Evolutionary conservation across 148 eudicot genomes (phyloP), one percentile per base, ranked within the genome.

Genomic region (Fagopyrum homotropicum): DNA sequence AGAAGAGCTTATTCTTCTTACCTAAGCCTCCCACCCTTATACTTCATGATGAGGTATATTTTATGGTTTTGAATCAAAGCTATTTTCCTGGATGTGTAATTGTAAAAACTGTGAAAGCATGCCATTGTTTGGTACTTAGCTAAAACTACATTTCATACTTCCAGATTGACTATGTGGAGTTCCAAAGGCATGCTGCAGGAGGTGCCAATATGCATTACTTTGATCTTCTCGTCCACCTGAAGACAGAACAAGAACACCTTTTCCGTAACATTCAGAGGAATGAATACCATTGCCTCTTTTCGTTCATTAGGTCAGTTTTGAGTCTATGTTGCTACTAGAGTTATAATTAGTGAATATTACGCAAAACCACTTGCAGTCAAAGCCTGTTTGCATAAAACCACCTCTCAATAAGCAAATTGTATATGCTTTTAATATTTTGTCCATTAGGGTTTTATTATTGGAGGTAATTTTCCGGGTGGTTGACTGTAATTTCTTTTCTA

Each of bases 21-120:
- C 99, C 99, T 40, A 95, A 92, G 82, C 99, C 99, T 49, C 99
- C 99, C 44, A 95, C 99, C 9, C 96, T 95, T 74, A 92, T 95
- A 77, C 92, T 92, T 61, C 97, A 95, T 54, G 99, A 95, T 46
- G 99, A 95, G 96, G 99, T 95, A 82, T 90, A 80, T n/a, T 7
- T 56, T 46, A 14, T n/a, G 4, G 17, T 11, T 35, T 29, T 9
- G 44, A 8, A 68, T 52, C 30, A 15, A 16, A n/a, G 54, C 49
- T n/a, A 46, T 54, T 47, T 57, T 12, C 55, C 29, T 17, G 51
- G 66, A 10, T 55, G 6, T 8, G 11, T 46, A 8, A 17, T 69
- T 81, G 8, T 74, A 0, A 19, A 57, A 57, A 19, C 9, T 57
- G 30, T 57, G 29, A 57, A 57, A 57, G 29, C 29, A 7, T 57